Evolutionary conservation across 2,329 filamentous ascomycete species (phyloP).

Genomic region (Tolypocladium pustulatum): DNA sequence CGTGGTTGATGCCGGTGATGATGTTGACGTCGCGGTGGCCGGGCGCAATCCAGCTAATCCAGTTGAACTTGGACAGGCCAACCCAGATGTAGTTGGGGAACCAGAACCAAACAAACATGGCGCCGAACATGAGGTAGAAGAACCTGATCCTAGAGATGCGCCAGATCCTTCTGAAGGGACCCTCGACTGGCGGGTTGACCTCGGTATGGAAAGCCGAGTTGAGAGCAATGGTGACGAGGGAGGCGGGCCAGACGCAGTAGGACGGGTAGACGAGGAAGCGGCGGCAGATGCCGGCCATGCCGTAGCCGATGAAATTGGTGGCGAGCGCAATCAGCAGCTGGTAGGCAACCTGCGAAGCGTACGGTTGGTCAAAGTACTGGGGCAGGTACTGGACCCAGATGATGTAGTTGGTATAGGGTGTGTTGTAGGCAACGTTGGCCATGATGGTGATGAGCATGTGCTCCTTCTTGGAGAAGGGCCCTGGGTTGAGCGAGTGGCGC

Average conservation of each 20-base stretch:
- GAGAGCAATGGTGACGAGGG: conserved; percentile 42
- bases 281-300: conserved; percentile 43
- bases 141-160: conserved; percentile 39
- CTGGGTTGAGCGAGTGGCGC: conserved; percentile 41
- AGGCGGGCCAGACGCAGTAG: conserved; percentile 47
- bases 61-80: conserved; percentile 42
- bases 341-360: conserved; percentile 40
- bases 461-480: conserved; percentile 49
- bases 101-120: conserved; percentile 50
- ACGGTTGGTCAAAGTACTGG: conserved; percentile 43
- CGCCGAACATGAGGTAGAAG: conserved; percentile 37
- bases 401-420: conserved; percentile 44
- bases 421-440: conserved; percentile 47
- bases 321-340: conserved; percentile 44
- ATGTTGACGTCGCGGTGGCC: conserved; percentile 29
- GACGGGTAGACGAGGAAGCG: conserved; percentile 45
- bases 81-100: conserved; percentile 45
- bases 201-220: conserved; percentile 42
- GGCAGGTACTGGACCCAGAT: conserved; percentile 43
- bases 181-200: conserved; percentile 25
- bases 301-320: conserved; percentile 50
- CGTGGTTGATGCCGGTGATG: conserved; percentile 32
- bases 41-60: conserved; percentile 46
- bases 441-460: conserved; percentile 52
- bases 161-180: conserved; percentile 32